A percentile compares a stretch with the other conserved stretches of the same genome.
Conservation (phyloP, 2,329 filamentous ascomycete genomes). For the Aspergillus nomiae region DNA sequence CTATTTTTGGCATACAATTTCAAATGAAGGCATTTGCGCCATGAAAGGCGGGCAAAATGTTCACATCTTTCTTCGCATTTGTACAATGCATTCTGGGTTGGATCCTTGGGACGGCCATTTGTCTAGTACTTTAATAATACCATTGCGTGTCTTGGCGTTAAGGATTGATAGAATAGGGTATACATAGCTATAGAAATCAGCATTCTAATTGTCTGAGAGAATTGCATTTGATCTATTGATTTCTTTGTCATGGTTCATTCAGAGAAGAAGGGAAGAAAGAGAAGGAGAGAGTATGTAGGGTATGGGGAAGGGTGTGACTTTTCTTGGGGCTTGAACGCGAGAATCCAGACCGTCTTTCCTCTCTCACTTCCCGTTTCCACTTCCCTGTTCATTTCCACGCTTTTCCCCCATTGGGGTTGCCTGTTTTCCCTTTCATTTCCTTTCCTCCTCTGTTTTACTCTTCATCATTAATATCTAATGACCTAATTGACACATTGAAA, state of each 20-base stretch:
- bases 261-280: not conserved
- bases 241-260: not conserved
- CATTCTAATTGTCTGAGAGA: not conserved
- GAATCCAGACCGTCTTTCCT: conserved; percentile 3
- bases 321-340: not conserved
- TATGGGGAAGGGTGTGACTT: not conserved
- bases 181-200: not conserved
- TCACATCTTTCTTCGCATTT: not conserved
- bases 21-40: not conserved
- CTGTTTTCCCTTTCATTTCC: not conserved
- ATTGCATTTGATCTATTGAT: not conserved
- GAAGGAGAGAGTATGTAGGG: not conserved
- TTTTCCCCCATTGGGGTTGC: not conserved
- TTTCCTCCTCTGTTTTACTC: not conserved
- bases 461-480: not conserved
- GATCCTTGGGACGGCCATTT: not conserved
- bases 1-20: not conserved
- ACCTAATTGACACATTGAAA: not conserved
- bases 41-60: not conserved
- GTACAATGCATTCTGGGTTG: not conserved
- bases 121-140: not conserved
- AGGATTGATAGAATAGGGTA: not conserved
- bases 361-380: conserved; percentile 9
- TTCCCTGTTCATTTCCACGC: conserved; percentile 1
- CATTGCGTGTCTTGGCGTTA: not conserved